phyloP scores from a whole-genome alignment of 2,329 filamentous ascomycete genomes.

The Chaetomium sp. region DNA sequence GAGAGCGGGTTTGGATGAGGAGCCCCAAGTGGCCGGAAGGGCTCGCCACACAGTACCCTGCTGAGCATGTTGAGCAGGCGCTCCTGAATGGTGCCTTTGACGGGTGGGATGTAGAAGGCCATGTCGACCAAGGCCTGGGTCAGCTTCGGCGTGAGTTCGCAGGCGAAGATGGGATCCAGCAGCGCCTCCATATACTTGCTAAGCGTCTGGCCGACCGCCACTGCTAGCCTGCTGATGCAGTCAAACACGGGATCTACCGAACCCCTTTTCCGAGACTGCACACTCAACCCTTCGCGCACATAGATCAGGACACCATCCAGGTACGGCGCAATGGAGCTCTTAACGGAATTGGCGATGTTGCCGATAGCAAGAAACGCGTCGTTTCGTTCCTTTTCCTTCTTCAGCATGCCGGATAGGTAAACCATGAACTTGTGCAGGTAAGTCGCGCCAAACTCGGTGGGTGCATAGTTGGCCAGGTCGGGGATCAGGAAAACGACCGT shows the following conservation, averaged over 20 bases:
- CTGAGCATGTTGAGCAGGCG: slow-evolving; percentile 91
- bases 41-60: slow-evolving; percentile 83
- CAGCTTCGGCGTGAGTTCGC: slow-evolving; percentile 85
- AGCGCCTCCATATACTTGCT: slow-evolving; percentile 98
- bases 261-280: slow-evolving; percentile 63
- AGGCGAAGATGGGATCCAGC: slow-evolving; percentile 93
- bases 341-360: slow-evolving; percentile 92
- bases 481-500: slow-evolving; percentile 90
- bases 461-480: slow-evolving; percentile 85
- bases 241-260: slow-evolving; percentile 81
- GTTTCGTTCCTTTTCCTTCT: slow-evolving; percentile 90
- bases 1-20: slow-evolving; percentile 75
- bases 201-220: slow-evolving; percentile 90
- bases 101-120: slow-evolving; percentile 96
- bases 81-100: slow-evolving; percentile 89
- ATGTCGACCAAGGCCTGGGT: slow-evolving; percentile 96
- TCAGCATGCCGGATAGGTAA: slow-evolving; percentile 86
- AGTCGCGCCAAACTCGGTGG: slow-evolving; percentile 76
- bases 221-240: slow-evolving; percentile 92
- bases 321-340: slow-evolving; percentile 90
- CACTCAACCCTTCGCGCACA: slow-evolving; percentile 81
- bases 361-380: slow-evolving; percentile 94
- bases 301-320: slow-evolving; percentile 90
- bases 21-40: slow-evolving; percentile 86
- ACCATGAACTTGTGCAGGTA: slow-evolving; percentile 97